A percentile compares a stretch with the other conserved stretches of the same genome.
phyloP scores from a whole-genome alignment of 163 green algal genomes.

The Chlorella variabilis region DNA sequence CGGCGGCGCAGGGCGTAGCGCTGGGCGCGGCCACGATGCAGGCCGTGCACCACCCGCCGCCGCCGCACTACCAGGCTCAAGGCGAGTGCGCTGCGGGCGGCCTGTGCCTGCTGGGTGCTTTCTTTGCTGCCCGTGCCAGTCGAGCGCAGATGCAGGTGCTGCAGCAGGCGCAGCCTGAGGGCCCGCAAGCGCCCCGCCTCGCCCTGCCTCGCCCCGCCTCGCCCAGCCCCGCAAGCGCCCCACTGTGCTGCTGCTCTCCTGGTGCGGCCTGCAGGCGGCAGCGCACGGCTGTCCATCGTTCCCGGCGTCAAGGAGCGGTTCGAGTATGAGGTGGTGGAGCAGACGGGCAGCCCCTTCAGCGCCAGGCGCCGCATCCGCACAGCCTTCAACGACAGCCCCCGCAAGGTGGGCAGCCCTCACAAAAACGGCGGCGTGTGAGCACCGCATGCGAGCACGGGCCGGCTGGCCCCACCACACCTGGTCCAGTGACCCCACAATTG shows the following conservation, averaged over 20 bases:
- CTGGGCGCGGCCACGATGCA: constrained; percentile 1
- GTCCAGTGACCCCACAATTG: no score
- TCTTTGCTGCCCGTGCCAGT: no score
- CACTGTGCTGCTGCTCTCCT: background rate
- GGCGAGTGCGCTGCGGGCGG: no score
- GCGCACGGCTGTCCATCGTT: background rate
- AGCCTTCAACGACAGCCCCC: constrained; percentile 12
- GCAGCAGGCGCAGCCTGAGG: no score
- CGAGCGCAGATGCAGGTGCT: no score
- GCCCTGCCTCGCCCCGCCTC: no score
- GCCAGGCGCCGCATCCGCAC: constrained; percentile 13
- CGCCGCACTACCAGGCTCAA: background rate
- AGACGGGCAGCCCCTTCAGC: constrained; percentile 20
- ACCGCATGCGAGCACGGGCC: background rate
- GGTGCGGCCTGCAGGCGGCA: background rate
- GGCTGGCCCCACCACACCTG: no score
- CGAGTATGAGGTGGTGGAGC: constrained; percentile 24
- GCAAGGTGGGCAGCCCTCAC: constrained; percentile 4
- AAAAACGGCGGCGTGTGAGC: background rate
- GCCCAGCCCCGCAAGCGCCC: background rate
- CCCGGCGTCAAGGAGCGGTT: constrained; percentile 25
- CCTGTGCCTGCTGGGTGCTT: no score
- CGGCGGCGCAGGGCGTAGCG: background rate
- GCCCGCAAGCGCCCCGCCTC: no score
- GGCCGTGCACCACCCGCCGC: background rate